phyloP scores from a whole-genome alignment of 306 rosid genomes.

The Quercus cerris region DNA sequence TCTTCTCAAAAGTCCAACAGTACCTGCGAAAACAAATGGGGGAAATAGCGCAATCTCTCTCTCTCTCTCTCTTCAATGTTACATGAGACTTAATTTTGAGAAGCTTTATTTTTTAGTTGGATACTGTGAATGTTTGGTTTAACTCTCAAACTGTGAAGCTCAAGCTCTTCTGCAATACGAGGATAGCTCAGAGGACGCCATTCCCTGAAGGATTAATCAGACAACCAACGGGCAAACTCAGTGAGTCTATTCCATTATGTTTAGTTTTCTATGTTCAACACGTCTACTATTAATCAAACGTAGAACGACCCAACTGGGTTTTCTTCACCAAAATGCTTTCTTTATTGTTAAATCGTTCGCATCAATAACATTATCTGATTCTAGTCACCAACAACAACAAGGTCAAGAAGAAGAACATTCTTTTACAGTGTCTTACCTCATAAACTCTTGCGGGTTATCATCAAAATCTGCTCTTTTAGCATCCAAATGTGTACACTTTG shows the following conservation, averaged over 20 bases:
- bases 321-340: background rate
- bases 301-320: background rate
- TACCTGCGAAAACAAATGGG: too few species aligned
- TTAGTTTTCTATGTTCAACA: background rate
- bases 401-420: background rate
- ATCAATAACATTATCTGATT: background rate
- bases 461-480: slow-evolving; percentile 20
- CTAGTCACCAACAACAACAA: background rate
- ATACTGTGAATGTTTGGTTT: too few species aligned
- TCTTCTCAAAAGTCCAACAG: too few species aligned
- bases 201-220: background rate
- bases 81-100: too few species aligned
- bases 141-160: too few species aligned
- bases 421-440: slow-evolving; percentile 28
- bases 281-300: background rate
- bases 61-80: too few species aligned
- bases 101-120: too few species aligned
- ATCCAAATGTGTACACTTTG: slow-evolving; percentile 17
- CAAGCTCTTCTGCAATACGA: too few species aligned
- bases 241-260: background rate
- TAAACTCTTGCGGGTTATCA: slow-evolving; percentile 27
- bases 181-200: too few species aligned
- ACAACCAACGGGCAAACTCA: background rate
- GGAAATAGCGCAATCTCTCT: too few species aligned
- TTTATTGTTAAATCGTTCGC: background rate